phyloP scores from a whole-genome alignment of 176 grass and related monocot genomes.

The Miscanthus lutarioriparius region DNA sequence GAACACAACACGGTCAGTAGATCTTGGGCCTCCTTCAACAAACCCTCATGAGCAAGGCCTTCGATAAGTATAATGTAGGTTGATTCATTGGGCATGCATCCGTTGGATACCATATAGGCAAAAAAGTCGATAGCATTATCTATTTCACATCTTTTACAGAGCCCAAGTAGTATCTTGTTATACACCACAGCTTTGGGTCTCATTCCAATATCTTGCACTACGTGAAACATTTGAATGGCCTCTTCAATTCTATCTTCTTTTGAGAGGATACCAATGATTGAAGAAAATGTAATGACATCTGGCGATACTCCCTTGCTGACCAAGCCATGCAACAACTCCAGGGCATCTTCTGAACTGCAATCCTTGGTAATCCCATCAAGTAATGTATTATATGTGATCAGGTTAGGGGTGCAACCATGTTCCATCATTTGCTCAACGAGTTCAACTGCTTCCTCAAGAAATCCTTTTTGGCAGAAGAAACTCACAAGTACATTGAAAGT shows the following conservation, averaged over 20 bases:
- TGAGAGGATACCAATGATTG: constrained; percentile 48
- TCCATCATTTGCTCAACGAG: constrained; percentile 54
- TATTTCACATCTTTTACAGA: constrained; percentile 52
- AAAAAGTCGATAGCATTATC: constrained; percentile 50
- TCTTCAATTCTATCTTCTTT: constrained; percentile 59
- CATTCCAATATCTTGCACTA: constrained; percentile 58
- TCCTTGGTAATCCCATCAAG: constrained; percentile 61
- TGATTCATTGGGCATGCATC: constrained; percentile 53
- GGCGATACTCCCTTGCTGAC: constrained; percentile 51
- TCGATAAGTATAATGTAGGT: constrained; percentile 64
- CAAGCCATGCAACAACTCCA: constrained; percentile 55
- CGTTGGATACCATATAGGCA: constrained; percentile 50
- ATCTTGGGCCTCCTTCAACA: constrained; percentile 40
- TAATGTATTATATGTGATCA: constrained; percentile 60
- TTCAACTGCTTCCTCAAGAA: constrained; percentile 49
- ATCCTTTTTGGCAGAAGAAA: constrained; percentile 64
- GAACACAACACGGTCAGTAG: constrained; percentile 40
- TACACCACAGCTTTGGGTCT: constrained; percentile 50
- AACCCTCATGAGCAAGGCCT: constrained; percentile 55
- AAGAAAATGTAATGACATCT: constrained; percentile 56
- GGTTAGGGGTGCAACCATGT: constrained; percentile 56
- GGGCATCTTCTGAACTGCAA: constrained; percentile 52
- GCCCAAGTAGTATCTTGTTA: constrained; percentile 54
- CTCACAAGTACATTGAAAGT: constrained; percentile 66
- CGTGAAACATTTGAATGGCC: constrained; percentile 43